A percentile compares a stretch with the other conserved stretches of the same genome.
Evolutionary conservation across 306 rosid species (phyloP).

Genomic region (Myrica gale): DNA sequence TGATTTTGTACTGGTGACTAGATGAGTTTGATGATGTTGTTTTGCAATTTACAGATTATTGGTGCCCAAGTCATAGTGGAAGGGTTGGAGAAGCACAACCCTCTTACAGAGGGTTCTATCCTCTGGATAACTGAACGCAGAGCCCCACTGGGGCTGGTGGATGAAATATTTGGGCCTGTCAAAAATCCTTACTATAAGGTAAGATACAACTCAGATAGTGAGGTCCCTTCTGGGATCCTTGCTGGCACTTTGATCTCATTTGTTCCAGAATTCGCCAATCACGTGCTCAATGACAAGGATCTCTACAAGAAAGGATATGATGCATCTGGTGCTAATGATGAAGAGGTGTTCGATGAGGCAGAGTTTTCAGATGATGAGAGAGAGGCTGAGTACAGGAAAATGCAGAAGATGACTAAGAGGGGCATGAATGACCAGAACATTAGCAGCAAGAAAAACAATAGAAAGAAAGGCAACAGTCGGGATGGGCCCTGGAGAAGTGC

Average conservation of each 20-base stretch:
- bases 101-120: slow-evolving; percentile 83
- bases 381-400: slow-evolving; percentile 74
- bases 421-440: slow-evolving; percentile 49
- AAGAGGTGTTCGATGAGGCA: slow-evolving; percentile 62
- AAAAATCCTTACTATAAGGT: slow-evolving; percentile 74
- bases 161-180: slow-evolving; percentile 96
- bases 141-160: slow-evolving; percentile 72
- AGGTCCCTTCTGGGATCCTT: slow-evolving; percentile 57
- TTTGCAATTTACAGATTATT: slow-evolving; percentile 48
- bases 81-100: slow-evolving; percentile 77
- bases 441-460: slow-evolving; percentile 41
- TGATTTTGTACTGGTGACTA: slow-evolving; percentile 14
- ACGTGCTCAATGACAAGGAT: slow-evolving; percentile 69
- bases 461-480: slow-evolving; percentile 32
- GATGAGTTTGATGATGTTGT: slow-evolving; percentile 20
- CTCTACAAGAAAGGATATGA: slow-evolving; percentile 86
- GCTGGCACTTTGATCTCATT: slow-evolving; percentile 62
- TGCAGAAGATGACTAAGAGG: slow-evolving; percentile 57
- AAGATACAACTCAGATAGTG: slow-evolving; percentile 79
- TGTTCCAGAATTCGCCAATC: slow-evolving; percentile 73
- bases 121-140: slow-evolving; percentile 76
- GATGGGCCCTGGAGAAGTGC: slow-evolving; percentile 29
- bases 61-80: slow-evolving; percentile 79
- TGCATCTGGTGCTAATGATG: slow-evolving; percentile 86
- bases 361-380: slow-evolving; percentile 97